A percentile compares a stretch with the other conserved stretches of the same genome.
Evolutionary conservation across 78 protist species (phyloP).

Genomic region (Planoprotostelium fungivorum): DNA sequence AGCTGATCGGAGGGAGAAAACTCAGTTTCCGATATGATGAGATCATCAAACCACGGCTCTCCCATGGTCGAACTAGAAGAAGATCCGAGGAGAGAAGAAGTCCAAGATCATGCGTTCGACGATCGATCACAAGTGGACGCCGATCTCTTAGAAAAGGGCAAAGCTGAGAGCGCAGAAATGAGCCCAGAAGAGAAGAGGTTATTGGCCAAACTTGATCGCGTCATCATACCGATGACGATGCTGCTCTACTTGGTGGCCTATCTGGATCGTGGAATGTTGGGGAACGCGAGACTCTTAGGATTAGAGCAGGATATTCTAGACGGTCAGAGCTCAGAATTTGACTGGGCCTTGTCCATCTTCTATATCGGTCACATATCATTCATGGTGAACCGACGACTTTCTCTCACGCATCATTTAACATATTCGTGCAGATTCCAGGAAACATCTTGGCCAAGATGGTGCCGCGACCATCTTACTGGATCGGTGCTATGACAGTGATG

Average conservation of each 20-base stretch:
- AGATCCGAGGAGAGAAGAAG: no score
- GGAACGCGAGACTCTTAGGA: not conserved
- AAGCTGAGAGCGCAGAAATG: not conserved
- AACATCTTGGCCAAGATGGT: not conserved
- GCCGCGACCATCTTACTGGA: not conserved
- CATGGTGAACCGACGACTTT: not conserved
- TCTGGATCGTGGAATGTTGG: not conserved
- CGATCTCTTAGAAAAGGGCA: no score
- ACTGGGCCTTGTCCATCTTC: not conserved
- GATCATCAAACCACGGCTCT: no score
- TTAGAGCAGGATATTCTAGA: not conserved
- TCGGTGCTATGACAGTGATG: not conserved
- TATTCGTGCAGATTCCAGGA: not conserved
- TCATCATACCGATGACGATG: not conserved
- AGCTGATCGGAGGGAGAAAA: no score
- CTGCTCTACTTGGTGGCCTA: not conserved
- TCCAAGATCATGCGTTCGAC: no score
- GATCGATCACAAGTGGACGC: no score
- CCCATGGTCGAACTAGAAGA: no score
- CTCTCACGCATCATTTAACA: no score
- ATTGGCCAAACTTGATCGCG: not conserved
- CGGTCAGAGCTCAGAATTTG: not conserved
- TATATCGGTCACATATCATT: not conserved
- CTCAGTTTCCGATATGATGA: no score
- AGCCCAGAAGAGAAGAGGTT: not conserved